phyloP scores from a whole-genome alignment of 208 protist species.

The Endotrypanum monterogeii region DNA sequence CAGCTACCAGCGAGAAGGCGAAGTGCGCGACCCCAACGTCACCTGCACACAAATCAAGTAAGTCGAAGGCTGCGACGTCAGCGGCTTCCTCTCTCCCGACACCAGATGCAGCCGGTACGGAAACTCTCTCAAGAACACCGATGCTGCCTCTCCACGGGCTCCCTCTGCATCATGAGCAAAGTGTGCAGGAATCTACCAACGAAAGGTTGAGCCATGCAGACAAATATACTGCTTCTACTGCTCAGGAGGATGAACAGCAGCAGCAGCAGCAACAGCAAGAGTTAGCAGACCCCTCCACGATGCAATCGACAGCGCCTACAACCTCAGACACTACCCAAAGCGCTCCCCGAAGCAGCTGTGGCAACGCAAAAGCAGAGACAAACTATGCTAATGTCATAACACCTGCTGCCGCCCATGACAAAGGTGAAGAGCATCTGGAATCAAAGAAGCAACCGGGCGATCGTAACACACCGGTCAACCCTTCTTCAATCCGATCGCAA shows the following conservation, averaged over 20 bases:
- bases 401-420: background rate
- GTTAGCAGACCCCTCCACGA: background rate
- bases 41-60: background rate
- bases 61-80: slow-evolving; percentile 1
- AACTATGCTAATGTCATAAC: background rate
- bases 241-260: background rate
- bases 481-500: background rate
- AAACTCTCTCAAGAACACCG: background rate
- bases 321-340: slow-evolving; percentile 5
- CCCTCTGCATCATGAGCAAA: background rate
- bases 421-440: background rate
- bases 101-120: slow-evolving; percentile 1
- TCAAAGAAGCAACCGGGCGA: background rate
- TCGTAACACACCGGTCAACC: background rate
- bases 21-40: background rate
- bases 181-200: background rate
- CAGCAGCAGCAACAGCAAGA: background rate
- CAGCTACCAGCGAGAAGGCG: background rate
- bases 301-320: background rate
- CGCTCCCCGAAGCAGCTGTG: slow-evolving; percentile 17
- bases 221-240: background rate
- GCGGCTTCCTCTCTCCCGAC: background rate
- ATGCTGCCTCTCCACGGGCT: background rate
- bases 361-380: background rate
- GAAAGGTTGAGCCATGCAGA: background rate